Percentiles rank a stretch among this genome's conserved stretches.
Conservation (phyloP, 2,329 filamentous ascomycete genomes). For the Aureobasidium sp. region DNA sequence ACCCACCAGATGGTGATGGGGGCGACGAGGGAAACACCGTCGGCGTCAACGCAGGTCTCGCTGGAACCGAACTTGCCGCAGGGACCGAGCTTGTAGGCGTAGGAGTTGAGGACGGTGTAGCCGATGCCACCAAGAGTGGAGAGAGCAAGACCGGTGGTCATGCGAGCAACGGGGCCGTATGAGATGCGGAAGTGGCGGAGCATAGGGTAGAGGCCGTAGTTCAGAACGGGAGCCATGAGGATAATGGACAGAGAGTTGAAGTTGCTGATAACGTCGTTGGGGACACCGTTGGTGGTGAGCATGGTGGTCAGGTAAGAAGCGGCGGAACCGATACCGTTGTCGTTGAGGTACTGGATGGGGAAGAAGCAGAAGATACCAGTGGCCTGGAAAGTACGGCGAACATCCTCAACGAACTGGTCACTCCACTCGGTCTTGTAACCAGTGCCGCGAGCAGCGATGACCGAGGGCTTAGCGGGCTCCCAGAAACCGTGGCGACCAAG, state of each 20-base stretch:
- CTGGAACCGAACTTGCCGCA: slow-evolving; percentile 34
- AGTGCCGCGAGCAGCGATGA: slow-evolving; percentile 17
- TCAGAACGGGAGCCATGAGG: slow-evolving; percentile 33
- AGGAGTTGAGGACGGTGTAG: slow-evolving; percentile 34
- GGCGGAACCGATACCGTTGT: slow-evolving; percentile 24
- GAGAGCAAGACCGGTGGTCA: slow-evolving; percentile 40
- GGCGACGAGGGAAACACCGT: slow-evolving; percentile 24
- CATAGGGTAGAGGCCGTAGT: slow-evolving; percentile 36
- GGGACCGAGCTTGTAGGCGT: slow-evolving; percentile 38
- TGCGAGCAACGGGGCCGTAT: slow-evolving; percentile 41
- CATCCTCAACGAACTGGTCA: slow-evolving; percentile 61
- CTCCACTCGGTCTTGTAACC: slow-evolving; percentile 42
- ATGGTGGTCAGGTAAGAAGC: slow-evolving; percentile 21
- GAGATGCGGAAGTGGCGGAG: slow-evolving; percentile 32
- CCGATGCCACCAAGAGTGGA: slow-evolving; percentile 37
- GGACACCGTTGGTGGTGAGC: slow-evolving; percentile 28
- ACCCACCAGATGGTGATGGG: slow-evolving; percentile 38
- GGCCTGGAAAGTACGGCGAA: slow-evolving; percentile 55
- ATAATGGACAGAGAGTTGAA: slow-evolving; percentile 39
- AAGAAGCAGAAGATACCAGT: slow-evolving; percentile 57
- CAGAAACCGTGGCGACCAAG: slow-evolving; percentile 17
- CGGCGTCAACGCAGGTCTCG: slow-evolving; percentile 25
- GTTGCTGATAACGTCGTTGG: slow-evolving; percentile 40
- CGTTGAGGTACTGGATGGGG: slow-evolving; percentile 33
- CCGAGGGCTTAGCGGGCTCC: slow-evolving; percentile 21